Conservation (phyloP, 2,329 filamentous ascomycete genomes). For the Akanthomyces lecanii region DNA sequence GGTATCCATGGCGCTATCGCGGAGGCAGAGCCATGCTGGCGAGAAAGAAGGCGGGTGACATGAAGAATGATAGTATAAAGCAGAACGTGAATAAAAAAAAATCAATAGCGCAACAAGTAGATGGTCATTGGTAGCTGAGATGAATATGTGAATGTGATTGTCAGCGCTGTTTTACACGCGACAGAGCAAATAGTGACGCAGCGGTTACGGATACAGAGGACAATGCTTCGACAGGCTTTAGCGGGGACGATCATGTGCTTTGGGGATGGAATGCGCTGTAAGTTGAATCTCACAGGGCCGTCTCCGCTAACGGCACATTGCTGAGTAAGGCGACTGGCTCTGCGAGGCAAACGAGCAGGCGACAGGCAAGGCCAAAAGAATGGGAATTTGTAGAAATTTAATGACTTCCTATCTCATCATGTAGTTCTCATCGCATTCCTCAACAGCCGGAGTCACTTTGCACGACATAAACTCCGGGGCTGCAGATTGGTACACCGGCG, state of each 20-base stretch:
- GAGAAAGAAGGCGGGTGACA: neutral
- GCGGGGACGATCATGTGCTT: conserved; percentile 4
- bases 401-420: too few relatives aligned
- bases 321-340: neutral
- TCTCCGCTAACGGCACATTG: neutral
- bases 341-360: neutral
- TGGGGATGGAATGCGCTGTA: neutral
- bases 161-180: neutral
- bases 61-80: neutral
- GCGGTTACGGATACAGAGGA: neutral
- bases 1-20: conserved; percentile 21
- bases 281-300: neutral
- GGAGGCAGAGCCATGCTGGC: neutral
- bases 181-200: neutral
- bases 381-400: too few relatives aligned
- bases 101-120: neutral
- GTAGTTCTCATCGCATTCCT: neutral
- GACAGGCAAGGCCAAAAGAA: neutral
- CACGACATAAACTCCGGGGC: conserved; percentile 1
- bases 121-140: neutral
- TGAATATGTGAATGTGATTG: neutral
- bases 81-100: neutral
- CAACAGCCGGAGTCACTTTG: neutral
- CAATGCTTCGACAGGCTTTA: neutral
- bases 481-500: neutral